Evolutionary conservation across 306 rosid species (phyloP), one percentile per base, ranked within the genome.

Genomic region (Pyrus betulifolia): DNA sequence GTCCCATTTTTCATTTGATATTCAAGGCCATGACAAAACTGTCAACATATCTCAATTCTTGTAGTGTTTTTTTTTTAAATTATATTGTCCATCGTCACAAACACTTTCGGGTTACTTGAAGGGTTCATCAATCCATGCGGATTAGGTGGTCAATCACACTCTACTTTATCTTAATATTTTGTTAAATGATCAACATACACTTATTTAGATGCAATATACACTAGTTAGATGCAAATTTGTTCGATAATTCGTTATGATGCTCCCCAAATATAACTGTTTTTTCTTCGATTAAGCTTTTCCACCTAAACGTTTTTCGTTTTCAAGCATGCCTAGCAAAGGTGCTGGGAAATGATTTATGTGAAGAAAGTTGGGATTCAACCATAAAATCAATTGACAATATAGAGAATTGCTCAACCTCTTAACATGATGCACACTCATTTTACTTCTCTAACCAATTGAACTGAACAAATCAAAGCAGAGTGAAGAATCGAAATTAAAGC

Each of bases 221-320:
- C 3, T n/a, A n/a, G 23, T 62, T 62, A 28, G 84, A 64, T 64
- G 59, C 45, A 25, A 33, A 55, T 52, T 74, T 72, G 38, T 63
- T 42, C 58, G 71, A 62, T 55, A 12, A 27, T 67, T 76, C 76
- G 60, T 42, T 63, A 28, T 1, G 67, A 23, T 51, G 76, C 69
- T 84, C 76, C 85, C 86, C 89, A 89, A 89, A 76, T 79, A 82
- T 78, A 82, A 80, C 82, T 31, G 9, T 22, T 58, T 70, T 66
- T 42, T 61, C 2, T 6, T 67, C 70, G 44, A 77, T 80, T 10
- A 3, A 42, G 12, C 67, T 76, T 51, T 76, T 80, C 18, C 76
- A 63, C 75, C 74, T 40, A 64, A 85, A 76, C 74, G 21, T 79
- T 84, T 69, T 51, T 66, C 68, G 49, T 70, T 44, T 55, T 75